Percentiles rank a stretch among this genome's conserved stretches.
Evolutionary conservation across 2,329 filamentous ascomycete genomes (phyloP).

Genomic region (Elsinoe perseae): DNA sequence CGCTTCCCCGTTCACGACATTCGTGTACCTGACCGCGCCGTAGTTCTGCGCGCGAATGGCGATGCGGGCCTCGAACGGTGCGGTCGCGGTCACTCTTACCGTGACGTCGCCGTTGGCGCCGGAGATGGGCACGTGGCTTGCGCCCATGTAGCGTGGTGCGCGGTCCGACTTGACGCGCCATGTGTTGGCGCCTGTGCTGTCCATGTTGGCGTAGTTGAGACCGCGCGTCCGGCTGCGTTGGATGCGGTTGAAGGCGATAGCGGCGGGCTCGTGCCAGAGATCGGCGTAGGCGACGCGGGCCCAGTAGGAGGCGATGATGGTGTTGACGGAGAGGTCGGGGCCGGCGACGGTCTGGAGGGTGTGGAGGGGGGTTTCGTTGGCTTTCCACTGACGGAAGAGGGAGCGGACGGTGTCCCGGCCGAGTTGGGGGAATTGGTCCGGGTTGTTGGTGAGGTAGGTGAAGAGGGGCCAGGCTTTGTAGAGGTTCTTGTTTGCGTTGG

Average conservation of each 20-base stretch:
- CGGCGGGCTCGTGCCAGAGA: slow-evolving; percentile 35
- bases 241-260: slow-evolving; percentile 36
- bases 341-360: slow-evolving; percentile 35
- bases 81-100: slow-evolving; percentile 30
- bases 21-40: slow-evolving; percentile 16
- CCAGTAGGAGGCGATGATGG: slow-evolving; percentile 44
- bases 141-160: slow-evolving; percentile 43
- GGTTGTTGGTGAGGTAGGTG: slow-evolving; percentile 44
- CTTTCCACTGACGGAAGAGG: slow-evolving; percentile 39
- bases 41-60: slow-evolving; percentile 32
- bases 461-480: slow-evolving; percentile 48
- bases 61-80: slow-evolving; percentile 38
- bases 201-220: slow-evolving; percentile 41
- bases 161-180: slow-evolving; percentile 40
- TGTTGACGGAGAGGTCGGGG: slow-evolving; percentile 27
- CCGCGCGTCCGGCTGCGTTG: slow-evolving; percentile 26
- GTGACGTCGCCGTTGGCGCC: slow-evolving; percentile 28
- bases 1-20: slow-evolving; percentile 28
- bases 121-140: slow-evolving; percentile 41
- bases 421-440: slow-evolving; percentile 33
- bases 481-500: slow-evolving; percentile 36
- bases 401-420: slow-evolving; percentile 21
- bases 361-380: slow-evolving; percentile 46
- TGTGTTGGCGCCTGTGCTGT: slow-evolving; percentile 28
- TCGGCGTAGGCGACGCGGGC: slow-evolving; percentile 48